Evolutionary conservation across 345 rosid species (phyloP).

Genomic region (Zanthoxylum bungeanum): DNA sequence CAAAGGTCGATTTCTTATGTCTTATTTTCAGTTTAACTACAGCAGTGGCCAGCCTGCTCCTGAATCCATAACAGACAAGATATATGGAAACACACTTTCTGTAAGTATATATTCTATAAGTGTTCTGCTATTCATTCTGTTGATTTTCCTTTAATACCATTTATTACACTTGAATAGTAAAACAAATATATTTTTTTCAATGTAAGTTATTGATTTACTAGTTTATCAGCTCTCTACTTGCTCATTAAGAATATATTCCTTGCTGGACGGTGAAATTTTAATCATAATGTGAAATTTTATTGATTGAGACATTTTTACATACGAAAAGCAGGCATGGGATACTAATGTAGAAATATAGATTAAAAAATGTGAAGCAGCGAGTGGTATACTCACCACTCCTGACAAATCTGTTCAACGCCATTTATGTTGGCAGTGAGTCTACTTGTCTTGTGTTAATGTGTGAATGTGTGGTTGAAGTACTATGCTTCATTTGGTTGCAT

Average conservation of each 20-base stretch:
- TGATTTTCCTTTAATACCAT: no score
- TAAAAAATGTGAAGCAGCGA: not conserved
- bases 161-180: no score
- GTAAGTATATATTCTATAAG: no score
- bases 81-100: no score
- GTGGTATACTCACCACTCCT: not conserved
- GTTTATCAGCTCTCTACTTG: not conserved
- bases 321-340: not conserved
- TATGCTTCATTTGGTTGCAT: not conserved
- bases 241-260: not conserved
- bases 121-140: no score
- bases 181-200: no score
- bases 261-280: not conserved
- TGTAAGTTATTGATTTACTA: not conserved
- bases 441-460: not conserved
- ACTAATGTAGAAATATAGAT: no score
- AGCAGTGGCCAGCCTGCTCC: no score
- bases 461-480: not conserved
- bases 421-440: not conserved
- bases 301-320: not conserved
- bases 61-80: no score
- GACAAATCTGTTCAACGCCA: not conserved
- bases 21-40: no score
- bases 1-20: no score
- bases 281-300: not conserved